Evolutionary conservation across 495 filamentous ascomycete genomes (phyloP), one percentile per base, ranked within the genome.

Genomic region (Sphaerosporella brunnea): DNA sequence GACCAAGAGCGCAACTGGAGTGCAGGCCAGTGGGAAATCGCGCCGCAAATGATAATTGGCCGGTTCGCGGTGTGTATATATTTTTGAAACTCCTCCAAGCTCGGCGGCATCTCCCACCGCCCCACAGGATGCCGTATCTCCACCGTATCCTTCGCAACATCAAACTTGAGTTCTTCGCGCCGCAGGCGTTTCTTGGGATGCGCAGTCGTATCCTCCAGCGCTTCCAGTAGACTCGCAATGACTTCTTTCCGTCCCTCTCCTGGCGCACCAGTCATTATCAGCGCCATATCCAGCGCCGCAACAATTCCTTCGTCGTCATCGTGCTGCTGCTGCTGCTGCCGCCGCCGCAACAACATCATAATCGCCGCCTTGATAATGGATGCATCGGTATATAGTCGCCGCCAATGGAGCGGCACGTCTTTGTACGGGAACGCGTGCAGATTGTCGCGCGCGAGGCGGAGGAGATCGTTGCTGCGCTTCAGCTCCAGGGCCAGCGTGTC

Each of bases 211-310:
- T 1, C 24, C 10, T 53, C 56, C 9, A 59, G 28, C 30, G 49
- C 40, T 2, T 28, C 35, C 11, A 84, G 55, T 0, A 76, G 58
- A 26, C 53, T 48, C 42, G 82, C 70, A 39, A 88, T 70, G 56
- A 75, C 67, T n/a, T 55, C 61, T 48, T 72, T 73, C 9, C 69
- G 54, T 3, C 24, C 34, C 23, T 56, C 37, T 2, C 71, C 61
- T 2, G 77, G 74, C 0, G 75, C 82, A 0, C 87, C 90, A 19
- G 84, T 72, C 60, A 93, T 77, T 39, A 93, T 88, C 39, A 90
- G 56, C 0, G 83, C 80, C 60, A 77, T 78, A 52, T 97, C 90
- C 0, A 93, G 70, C 2, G 68, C 63, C 43, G 70, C 64, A 19
- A 93, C 69, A n/a, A 78, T 67, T 10, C 66, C 63, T 16, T 62